Percentiles rank a stretch among this genome's conserved stretches.
Evolutionary conservation across 306 rosid genomes (phyloP).

Genomic region (Fagus sylvatica): DNA sequence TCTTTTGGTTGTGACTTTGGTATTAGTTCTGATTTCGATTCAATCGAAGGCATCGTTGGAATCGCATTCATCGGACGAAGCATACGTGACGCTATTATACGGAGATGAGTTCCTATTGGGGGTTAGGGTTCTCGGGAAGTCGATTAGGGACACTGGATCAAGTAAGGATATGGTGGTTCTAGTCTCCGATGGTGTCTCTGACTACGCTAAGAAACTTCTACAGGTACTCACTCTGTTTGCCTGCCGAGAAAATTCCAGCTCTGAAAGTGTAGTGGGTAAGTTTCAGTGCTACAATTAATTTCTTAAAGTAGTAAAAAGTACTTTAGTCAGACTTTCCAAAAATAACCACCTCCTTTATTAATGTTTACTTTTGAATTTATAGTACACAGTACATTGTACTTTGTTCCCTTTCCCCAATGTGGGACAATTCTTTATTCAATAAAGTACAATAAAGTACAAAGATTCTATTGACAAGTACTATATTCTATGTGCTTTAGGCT

Average conservation of each 20-base stretch:
- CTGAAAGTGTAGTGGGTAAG: too few relatives aligned
- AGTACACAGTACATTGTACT: too few relatives aligned
- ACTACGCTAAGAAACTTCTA: slow-evolving; percentile 74
- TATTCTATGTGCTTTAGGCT: too few relatives aligned
- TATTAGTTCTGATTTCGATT: slow-evolving; percentile 26
- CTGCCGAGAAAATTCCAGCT: slow-evolving; percentile 2
- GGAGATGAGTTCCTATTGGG: slow-evolving; percentile 97
- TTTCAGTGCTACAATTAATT: too few relatives aligned
- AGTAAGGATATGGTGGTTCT: slow-evolving; percentile 86
- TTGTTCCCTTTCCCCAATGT: too few relatives aligned
- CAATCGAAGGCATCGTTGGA: slow-evolving; percentile 36
- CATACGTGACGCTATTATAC: slow-evolving; percentile 88
- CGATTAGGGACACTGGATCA: slow-evolving; percentile 83
- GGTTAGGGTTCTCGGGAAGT: slow-evolving; percentile 92
- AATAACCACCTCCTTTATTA: too few relatives aligned
- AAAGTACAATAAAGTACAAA: too few relatives aligned
- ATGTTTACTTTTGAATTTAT: too few relatives aligned
- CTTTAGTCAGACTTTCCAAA: too few relatives aligned
- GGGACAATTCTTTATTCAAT: too few relatives aligned
- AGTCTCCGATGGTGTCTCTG: slow-evolving; percentile 94
- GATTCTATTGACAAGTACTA: too few relatives aligned
- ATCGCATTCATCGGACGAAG: slow-evolving; percentile 65
- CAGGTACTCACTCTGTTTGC: slow-evolving; percentile 41
- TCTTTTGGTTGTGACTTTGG: slow-evolving; percentile 21
- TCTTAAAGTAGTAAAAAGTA: too few relatives aligned